Evolutionary conservation across 2,329 filamentous ascomycete species (phyloP), one percentile per base, ranked within the genome.

Genomic region (Lojkania enalia): DNA sequence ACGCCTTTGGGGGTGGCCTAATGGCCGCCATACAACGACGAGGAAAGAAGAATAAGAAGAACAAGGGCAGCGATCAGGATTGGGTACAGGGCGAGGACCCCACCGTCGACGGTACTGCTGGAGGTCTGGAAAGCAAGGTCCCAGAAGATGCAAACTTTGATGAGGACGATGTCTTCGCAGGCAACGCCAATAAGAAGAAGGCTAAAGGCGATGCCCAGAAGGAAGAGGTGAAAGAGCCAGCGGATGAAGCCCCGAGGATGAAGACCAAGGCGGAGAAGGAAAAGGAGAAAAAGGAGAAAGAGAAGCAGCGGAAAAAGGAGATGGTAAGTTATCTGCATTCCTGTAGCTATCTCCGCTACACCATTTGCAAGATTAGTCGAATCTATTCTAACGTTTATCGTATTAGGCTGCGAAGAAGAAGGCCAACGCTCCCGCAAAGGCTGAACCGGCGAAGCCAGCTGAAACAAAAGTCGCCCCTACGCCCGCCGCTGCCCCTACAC

Each of bases 221-320:
- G 38, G 60, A 67, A 36, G 72, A 61, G 69, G 64, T 70, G 69
- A 60, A 58, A 35, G 55, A 55, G 33, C 54, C 77, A 41, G 61
- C 70, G 69, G 64, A 60, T 18, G 67, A 64, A 29, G 61, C 50
- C 19, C 62, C 77, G 54, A 61, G 84, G 43, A 79, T 97, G 37
- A 84, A 97, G 75, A 95, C 90, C 29, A 99, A 97, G 82, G 94
- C 95, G 46, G 91, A 99, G 76, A 99, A 99, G 77, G 94, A 99
- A 71, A 95, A 90, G 74, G 80, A 92, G 64, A 97, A 92, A 81
- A 99, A 96, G 76, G 94, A 99, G 77, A 85, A 90, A 50, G 94
- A 99, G 77, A 99, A 99, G 83, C 88, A 94, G 75, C 82, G 91
- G 57, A 99, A 99, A 77, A 99, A 91, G 83, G 94, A 99, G 73